Evolutionary conservation across 2,329 filamentous ascomycete species (phyloP).

Genomic region (Zasmidium angulare): DNA sequence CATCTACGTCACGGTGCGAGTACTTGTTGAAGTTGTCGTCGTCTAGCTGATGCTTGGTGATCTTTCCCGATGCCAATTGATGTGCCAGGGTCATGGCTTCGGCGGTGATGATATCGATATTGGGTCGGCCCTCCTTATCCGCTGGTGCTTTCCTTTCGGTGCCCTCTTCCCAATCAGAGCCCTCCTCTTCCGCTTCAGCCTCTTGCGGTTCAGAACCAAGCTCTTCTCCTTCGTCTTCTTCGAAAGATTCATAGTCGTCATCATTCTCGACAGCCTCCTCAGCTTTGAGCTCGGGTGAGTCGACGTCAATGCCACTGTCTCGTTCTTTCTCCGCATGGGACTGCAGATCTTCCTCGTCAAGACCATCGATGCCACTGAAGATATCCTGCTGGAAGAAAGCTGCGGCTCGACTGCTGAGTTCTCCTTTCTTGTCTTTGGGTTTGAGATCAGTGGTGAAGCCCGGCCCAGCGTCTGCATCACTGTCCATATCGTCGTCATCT

Average conservation of each 20-base stretch:
- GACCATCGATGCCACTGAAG: conserved; percentile 76
- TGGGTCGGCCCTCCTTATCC: conserved; percentile 57
- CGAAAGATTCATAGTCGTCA: conserved; percentile 14
- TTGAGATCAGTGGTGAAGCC: conserved; percentile 62
- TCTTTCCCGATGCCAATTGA: conserved; percentile 81
- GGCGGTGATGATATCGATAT: conserved; percentile 98
- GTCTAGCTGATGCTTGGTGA: conserved; percentile 72
- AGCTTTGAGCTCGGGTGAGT: conserved; percentile 29
- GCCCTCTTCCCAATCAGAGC: conserved; percentile 61
- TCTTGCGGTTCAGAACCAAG: conserved; percentile 31
- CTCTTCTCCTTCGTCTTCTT: conserved; percentile 17
- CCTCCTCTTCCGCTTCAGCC: conserved; percentile 39
- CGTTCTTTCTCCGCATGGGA: conserved; percentile 43
- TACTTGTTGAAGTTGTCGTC: conserved; percentile 95
- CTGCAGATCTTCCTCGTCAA: conserved; percentile 51
- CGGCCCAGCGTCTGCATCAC: conserved; percentile 43
- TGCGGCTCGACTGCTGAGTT: conserved; percentile 79
- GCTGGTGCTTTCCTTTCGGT: conserved; percentile 50
- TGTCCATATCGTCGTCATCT: conserved; percentile 62
- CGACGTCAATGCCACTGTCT: conserved; percentile 44
- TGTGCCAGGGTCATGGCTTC: conserved; percentile 98
- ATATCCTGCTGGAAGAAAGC: conserved; percentile 95
- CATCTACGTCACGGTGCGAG: conserved; percentile 85
- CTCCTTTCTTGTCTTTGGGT: conserved; percentile 45
- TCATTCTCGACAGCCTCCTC: conserved; percentile 22